Evolutionary conservation across 441 rosid genomes (phyloP).

Genomic region (Gossypium gossypioides): DNA sequence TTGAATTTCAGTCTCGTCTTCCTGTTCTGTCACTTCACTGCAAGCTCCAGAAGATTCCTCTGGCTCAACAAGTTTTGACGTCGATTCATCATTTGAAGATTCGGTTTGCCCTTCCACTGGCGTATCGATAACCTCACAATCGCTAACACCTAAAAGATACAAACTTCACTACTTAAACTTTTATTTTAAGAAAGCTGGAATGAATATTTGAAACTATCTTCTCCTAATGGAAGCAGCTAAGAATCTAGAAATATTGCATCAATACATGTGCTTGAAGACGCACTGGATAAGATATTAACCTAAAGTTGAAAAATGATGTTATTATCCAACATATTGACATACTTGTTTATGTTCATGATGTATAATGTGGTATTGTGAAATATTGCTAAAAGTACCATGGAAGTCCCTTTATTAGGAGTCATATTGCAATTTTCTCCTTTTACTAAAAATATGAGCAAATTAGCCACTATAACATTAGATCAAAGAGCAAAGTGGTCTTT

Average conservation of each 20-base stretch:
- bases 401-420: too few relatives aligned
- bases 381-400: too few relatives aligned
- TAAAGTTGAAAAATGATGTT: neutral
- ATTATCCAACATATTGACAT: neutral
- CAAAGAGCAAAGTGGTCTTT: too few relatives aligned
- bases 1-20: constrained; percentile 30
- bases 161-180: neutral
- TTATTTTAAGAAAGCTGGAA: neutral
- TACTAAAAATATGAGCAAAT: too few relatives aligned
- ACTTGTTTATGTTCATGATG: neutral
- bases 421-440: too few relatives aligned
- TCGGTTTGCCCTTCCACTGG: constrained; percentile 27
- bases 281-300: neutral
- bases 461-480: too few relatives aligned
- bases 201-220: neutral
- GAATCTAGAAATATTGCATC: neutral
- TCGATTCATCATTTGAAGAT: constrained; percentile 19
- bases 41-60: constrained; percentile 30
- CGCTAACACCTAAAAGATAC: constrained; percentile 24
- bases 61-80: constrained; percentile 14
- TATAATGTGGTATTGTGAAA: neutral
- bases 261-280: neutral
- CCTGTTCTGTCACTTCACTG: constrained; percentile 37
- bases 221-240: neutral
- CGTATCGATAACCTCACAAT: constrained; percentile 46